Conservation (phyloP, 441 rosid genomes). For the Arabidopsis hybrid region DNA sequence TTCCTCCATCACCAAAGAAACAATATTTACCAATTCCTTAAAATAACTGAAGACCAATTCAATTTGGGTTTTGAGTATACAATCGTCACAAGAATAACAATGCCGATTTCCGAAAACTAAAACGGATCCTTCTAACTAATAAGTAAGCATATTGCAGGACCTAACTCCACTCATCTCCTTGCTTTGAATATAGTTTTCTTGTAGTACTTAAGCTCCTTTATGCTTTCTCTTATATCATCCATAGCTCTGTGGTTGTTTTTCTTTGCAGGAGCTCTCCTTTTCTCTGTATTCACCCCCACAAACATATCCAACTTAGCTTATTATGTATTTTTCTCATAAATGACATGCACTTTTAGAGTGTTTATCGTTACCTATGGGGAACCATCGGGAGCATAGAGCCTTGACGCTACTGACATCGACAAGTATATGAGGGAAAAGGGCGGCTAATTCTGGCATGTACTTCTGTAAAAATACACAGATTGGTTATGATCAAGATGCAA, state of each 20-base stretch:
- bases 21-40: not conserved
- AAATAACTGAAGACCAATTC: slow-evolving; percentile 1
- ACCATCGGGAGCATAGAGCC: slow-evolving; percentile 86
- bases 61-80: slow-evolving; percentile 21
- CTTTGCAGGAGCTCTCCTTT: slow-evolving; percentile 69
- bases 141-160: not conserved
- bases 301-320: slow-evolving; percentile 7
- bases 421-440: slow-evolving; percentile 79
- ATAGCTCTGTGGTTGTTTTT: slow-evolving; percentile 81
- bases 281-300: slow-evolving; percentile 51
- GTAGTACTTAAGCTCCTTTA: slow-evolving; percentile 79
- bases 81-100: not conserved
- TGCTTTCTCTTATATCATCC: slow-evolving; percentile 95
- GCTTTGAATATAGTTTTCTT: slow-evolving; percentile 75
- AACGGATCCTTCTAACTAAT: slow-evolving; percentile 6
- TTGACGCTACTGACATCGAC: slow-evolving; percentile 94
- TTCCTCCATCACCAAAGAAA: not conserved
- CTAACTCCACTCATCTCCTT: slow-evolving; percentile 32
- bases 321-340: not conserved
- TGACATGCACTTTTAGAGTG: not conserved
- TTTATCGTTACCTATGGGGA: slow-evolving; percentile 66
- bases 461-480: slow-evolving; percentile 59
- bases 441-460: slow-evolving; percentile 90
- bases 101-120: slow-evolving; percentile 9
- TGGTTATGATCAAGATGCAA: slow-evolving; percentile 22